A percentile compares a stretch with the other conserved stretches of the same genome.
Evolutionary conservation across 2,329 filamentous ascomycete species (phyloP).

Genomic region (Myrmaecium sp.): DNA sequence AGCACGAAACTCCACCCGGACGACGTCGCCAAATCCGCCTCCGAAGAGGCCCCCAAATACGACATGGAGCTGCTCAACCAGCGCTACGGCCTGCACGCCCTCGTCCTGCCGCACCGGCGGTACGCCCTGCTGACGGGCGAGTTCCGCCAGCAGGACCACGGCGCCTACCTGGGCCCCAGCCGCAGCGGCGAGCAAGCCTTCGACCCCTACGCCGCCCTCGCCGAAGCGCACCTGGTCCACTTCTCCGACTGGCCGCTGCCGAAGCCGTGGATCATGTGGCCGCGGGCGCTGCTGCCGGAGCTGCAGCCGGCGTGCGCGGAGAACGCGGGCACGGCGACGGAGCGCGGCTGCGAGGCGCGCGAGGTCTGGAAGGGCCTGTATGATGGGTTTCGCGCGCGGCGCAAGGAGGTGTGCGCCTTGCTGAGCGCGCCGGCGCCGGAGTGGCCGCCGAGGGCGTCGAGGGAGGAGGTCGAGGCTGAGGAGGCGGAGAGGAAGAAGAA

Average conservation of each 20-base stretch:
- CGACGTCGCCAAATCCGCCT: too few relatives aligned
- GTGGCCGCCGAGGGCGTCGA: too few relatives aligned
- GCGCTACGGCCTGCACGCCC: conserved; percentile 39
- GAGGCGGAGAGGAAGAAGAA: too few relatives aligned
- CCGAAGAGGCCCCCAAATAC: conserved; percentile 25
- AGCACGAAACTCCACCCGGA: too few relatives aligned
- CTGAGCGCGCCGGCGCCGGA: conserved; percentile 22
- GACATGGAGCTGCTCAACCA: conserved; percentile 55
- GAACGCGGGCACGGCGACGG: conserved; percentile 10
- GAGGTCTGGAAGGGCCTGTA: conserved; percentile 29
- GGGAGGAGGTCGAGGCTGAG: too few relatives aligned
- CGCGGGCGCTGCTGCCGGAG: conserved; percentile 21
- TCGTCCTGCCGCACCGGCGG: conserved; percentile 46
- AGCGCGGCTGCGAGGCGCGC: conserved; percentile 20
- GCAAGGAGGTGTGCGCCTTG: conserved; percentile 23
- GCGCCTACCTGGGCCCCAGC: conserved; percentile 34
- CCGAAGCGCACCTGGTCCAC: conserved; percentile 49
- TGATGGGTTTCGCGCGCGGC: conserved; percentile 24
- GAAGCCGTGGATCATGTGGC: conserved; percentile 43
- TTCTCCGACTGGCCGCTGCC: conserved; percentile 57
- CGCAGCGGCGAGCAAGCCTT: conserved; percentile 37
- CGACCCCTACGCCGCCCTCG: conserved; percentile 38
- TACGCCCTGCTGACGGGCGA: conserved; percentile 47
- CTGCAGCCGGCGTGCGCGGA: conserved; percentile 27
- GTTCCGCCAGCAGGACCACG: conserved; percentile 39